Conservation (phyloP, 2,329 filamentous ascomycete species). For the Fonsecaea pedrosoi region DNA sequence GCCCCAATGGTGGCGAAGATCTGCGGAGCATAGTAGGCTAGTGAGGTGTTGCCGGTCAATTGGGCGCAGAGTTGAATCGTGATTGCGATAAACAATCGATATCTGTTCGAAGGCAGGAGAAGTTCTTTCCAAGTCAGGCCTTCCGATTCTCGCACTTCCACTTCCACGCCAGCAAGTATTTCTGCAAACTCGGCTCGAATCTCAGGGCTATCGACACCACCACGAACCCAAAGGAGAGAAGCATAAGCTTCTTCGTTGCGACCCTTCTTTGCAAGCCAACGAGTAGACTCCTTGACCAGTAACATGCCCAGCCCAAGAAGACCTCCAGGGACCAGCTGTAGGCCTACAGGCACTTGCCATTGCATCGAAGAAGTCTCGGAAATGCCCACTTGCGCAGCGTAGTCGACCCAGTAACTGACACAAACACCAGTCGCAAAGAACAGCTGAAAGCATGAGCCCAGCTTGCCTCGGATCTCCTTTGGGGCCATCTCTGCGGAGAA, state of each 20-base stretch:
- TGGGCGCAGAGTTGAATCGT: slow-evolving; percentile 59
- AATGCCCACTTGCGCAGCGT: slow-evolving; percentile 51
- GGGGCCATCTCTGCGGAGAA: slow-evolving; percentile 56
- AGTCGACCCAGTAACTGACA: slow-evolving; percentile 62
- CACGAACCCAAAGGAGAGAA: slow-evolving; percentile 60
- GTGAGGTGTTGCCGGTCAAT: slow-evolving; percentile 45
- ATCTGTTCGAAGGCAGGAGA: slow-evolving; percentile 56
- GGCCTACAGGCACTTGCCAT: slow-evolving; percentile 64
- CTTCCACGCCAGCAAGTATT: slow-evolving; percentile 54
- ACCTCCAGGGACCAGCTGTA: slow-evolving; percentile 58
- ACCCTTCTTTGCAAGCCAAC: slow-evolving; percentile 57
- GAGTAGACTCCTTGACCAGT: slow-evolving; percentile 56
- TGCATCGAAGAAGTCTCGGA: slow-evolving; percentile 48
- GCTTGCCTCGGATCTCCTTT: slow-evolving; percentile 51
- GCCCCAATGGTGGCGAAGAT: slow-evolving; percentile 60
- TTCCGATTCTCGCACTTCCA: slow-evolving; percentile 55
- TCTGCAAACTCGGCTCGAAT: slow-evolving; percentile 47
- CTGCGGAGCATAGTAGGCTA: slow-evolving; percentile 60
- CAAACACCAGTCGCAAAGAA: slow-evolving; percentile 60
- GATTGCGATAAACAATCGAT: slow-evolving; percentile 57
- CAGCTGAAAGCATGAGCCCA: slow-evolving; percentile 61
- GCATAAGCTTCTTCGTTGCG: slow-evolving; percentile 55
- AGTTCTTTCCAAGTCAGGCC: slow-evolving; percentile 57
- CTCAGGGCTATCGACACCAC: slow-evolving; percentile 50
- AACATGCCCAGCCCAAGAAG: slow-evolving; percentile 58